Evolutionary conservation across 768 basidiomycete species (phyloP).

Genomic region (Boletus reticuloceps): DNA sequence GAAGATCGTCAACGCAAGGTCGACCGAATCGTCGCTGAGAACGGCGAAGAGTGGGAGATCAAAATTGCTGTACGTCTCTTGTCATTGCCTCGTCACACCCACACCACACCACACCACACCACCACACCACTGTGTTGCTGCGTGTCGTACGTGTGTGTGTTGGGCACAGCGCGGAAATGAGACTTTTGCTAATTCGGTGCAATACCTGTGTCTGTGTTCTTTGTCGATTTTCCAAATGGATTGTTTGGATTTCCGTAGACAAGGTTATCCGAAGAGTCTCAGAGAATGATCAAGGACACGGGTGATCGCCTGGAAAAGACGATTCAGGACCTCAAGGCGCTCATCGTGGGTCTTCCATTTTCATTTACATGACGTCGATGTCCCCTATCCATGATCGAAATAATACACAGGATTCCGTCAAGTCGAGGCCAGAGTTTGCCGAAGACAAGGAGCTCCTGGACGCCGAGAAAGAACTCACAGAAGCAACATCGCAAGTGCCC

Average conservation of each 20-base stretch:
- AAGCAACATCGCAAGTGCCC: conserved; percentile 43
- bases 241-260: conserved; percentile 37
- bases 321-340: conserved; percentile 57
- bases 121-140: conserved; percentile 7
- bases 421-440: conserved; percentile 27
- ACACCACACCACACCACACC: neutral
- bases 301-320: conserved; percentile 58
- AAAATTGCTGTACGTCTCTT: conserved; percentile 62
- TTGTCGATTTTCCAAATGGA: conserved; percentile 5
- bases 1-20: conserved; percentile 54
- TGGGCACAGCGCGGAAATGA: conserved; percentile 30
- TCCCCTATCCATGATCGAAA: conserved; percentile 6
- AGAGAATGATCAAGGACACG: conserved; percentile 77
- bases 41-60: conserved; percentile 72
- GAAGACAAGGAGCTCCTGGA: conserved; percentile 43
- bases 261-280: conserved; percentile 70
- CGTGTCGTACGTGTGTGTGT: conserved; percentile 16
- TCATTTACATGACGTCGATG: conserved; percentile 12
- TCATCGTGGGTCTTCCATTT: conserved; percentile 58
- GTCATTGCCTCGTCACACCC: conserved; percentile 8
- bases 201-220: conserved; percentile 6
- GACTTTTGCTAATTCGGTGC: conserved; percentile 18
- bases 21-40: conserved; percentile 59
- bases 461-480: conserved; percentile 58
- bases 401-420: conserved; percentile 28